Conservation (phyloP, 2,329 filamentous ascomycete genomes). For the Diaporthe caulivora region DNA sequence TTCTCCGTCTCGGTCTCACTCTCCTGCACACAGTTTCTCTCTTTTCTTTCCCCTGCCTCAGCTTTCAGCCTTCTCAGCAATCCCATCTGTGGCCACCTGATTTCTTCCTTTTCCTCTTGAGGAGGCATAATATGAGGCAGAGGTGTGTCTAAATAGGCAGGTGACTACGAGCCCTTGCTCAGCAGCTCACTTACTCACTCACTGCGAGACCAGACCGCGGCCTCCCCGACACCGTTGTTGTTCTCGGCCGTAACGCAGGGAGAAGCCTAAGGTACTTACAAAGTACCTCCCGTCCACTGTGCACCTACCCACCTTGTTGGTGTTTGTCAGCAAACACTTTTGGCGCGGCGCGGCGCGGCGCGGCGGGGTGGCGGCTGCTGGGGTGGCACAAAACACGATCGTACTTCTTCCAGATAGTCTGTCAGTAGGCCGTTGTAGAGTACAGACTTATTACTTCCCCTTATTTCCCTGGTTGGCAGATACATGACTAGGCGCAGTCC, state of each 20-base stretch:
- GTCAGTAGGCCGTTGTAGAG: not conserved
- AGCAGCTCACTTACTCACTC: not conserved
- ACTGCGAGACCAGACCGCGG: not conserved
- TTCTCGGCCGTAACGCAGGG: slow-evolving; percentile 3
- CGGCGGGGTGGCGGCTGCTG: slow-evolving; percentile 26
- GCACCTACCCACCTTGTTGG: slow-evolving; percentile 1
- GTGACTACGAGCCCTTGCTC: not conserved
- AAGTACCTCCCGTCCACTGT: not conserved
- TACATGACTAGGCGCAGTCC: not conserved
- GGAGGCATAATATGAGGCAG: not conserved
- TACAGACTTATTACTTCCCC: too few relatives aligned
- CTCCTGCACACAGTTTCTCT: not conserved
- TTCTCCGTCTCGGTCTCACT: slow-evolving; percentile 9
- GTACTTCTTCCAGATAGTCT: not conserved
- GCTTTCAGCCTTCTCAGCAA: not conserved
- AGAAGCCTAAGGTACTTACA: too few relatives aligned
- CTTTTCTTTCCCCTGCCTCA: slow-evolving; percentile 1
- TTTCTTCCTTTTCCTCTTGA: not conserved
- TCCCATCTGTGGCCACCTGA: not conserved
- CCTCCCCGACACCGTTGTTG: not conserved
- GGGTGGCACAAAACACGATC: slow-evolving; percentile 2
- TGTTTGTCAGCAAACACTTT: slow-evolving; percentile 25
- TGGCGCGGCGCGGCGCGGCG: slow-evolving; percentile 18
- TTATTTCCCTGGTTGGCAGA: not conserved
- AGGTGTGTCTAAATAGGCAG: slow-evolving; percentile 11